Evolutionary conservation across 495 filamentous ascomycete genomes (phyloP), one percentile per base, ranked within the genome.

Genomic region (Antarctomyces pellizariae): DNA sequence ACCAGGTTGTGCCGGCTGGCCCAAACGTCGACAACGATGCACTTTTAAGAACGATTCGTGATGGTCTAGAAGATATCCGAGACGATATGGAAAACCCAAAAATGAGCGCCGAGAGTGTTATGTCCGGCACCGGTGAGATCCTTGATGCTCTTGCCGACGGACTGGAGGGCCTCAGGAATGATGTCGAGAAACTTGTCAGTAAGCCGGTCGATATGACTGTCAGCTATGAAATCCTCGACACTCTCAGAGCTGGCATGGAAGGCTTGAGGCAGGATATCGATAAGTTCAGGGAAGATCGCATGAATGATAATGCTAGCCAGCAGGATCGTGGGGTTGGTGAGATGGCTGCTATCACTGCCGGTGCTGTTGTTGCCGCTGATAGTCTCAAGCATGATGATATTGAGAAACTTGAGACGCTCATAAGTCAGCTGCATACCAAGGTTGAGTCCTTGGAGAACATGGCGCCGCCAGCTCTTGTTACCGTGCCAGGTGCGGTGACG

Each of bases 101-200:
- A 30, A 40, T 1, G 48, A 51, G 8, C 37, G 33, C 46, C 7
- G 69, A 75, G 17, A 66, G 52, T 25, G 49, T 56, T 11, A 36
- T 66, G 13, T 62, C 71, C 2, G 60, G 63, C 9, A 71, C 72
- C 7, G 64, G 67, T 9, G 75, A 83, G 41, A 59, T 90, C 10
- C 56, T 89, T 1, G 77, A 90, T 43, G 72, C 73, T 3, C 53
- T 93, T 29, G 71, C 80, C 27, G 77, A 90, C 23, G 78, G 79
- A 10, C 63, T 91, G 4, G 70, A 69, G 25, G 59, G 62, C 2
- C 60, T 93, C 17, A 64, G 69, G 6, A 47, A 54, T 7, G 75
- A 82, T 39, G 54, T 93, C n/a, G 67, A 75, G 31, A 79, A 67
- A 36, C 58, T 83, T 8, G 48, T 68, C 13, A 66, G 82, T 35